Conservation (phyloP, 306 rosid genomes). For the Lathyrus aphaca region DNA sequence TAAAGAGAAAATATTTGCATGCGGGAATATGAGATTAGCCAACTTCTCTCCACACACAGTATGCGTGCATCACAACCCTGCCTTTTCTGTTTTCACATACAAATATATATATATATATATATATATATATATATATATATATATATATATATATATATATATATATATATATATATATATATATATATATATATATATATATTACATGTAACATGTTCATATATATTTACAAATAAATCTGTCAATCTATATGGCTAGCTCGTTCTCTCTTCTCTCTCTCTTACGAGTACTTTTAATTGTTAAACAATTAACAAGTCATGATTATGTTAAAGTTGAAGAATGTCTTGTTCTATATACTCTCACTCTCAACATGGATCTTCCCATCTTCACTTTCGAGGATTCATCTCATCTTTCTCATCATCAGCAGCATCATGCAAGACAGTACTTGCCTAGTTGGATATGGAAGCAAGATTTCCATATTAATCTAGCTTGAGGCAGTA, state of each 20-base stretch:
- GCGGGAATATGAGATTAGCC: constrained; percentile 77
- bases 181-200: background rate
- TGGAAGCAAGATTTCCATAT: constrained; percentile 4
- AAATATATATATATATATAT: constrained; percentile 5
- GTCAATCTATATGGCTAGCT: constrained; percentile 9
- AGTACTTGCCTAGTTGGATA: background rate
- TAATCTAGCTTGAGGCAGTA: background rate
- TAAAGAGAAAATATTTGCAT: constrained; percentile 68
- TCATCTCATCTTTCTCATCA: background rate
- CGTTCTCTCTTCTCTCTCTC: constrained; percentile 6
- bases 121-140: background rate
- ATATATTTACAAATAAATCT: constrained; percentile 27
- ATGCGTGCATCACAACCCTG: constrained; percentile 61
- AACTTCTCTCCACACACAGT: constrained; percentile 40
- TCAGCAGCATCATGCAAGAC: background rate
- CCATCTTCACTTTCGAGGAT: background rate
- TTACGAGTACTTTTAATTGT: background rate
- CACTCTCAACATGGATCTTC: constrained; percentile 5
- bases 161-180: background rate
- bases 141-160: background rate
- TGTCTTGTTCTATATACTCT: constrained; percentile 20
- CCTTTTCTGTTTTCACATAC: constrained; percentile 29
- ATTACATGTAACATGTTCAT: background rate
- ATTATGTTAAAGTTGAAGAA: constrained; percentile 20
- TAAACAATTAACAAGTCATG: constrained; percentile 9